A percentile compares a stretch with the other conserved stretches of the same genome.
Evolutionary conservation across 352 stramenopile species (phyloP).

Genomic region (Globisporangium alternatum): DNA sequence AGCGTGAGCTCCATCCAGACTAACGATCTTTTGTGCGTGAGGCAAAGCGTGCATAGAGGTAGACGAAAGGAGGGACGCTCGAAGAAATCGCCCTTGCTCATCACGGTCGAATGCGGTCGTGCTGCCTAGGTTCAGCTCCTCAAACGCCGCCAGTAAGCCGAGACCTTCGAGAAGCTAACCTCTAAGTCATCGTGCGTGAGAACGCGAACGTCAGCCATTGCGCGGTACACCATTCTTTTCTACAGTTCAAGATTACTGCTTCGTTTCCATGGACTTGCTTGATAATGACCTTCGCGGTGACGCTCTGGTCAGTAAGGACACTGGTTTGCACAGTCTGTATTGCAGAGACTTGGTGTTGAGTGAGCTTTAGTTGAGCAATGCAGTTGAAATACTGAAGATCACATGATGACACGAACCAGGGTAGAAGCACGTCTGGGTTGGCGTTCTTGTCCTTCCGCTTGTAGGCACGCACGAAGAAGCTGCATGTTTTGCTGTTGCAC

Average conservation of each 20-base stretch:
- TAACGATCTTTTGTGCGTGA: too few species aligned
- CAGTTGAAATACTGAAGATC: neutral
- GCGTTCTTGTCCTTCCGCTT: neutral
- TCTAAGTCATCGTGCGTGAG: neutral
- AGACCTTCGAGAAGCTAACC: too few species aligned
- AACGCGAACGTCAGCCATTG: neutral
- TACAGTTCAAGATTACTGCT: neutral
- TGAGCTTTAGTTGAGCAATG: neutral
- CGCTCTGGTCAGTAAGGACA: neutral
- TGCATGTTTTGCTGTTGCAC: neutral
- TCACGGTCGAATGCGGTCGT: too few species aligned
- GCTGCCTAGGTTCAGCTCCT: too few species aligned
- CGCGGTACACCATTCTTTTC: neutral
- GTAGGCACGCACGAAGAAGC: neutral
- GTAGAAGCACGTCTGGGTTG: neutral
- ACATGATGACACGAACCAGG: neutral
- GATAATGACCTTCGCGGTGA: neutral
- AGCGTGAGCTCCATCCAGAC: too few species aligned
- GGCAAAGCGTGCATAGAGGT: too few species aligned
- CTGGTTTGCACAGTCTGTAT: neutral
- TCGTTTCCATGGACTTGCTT: neutral
- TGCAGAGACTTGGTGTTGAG: neutral
- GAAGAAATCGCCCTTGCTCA: too few species aligned
- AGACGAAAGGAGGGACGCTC: too few species aligned
- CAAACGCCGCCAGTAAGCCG: too few species aligned